These are phyloP conservation scores for Dentipellis fragilis DNA, from an alignment of 768 basidiomycete species.

Conservation along the genomic window DNA sequence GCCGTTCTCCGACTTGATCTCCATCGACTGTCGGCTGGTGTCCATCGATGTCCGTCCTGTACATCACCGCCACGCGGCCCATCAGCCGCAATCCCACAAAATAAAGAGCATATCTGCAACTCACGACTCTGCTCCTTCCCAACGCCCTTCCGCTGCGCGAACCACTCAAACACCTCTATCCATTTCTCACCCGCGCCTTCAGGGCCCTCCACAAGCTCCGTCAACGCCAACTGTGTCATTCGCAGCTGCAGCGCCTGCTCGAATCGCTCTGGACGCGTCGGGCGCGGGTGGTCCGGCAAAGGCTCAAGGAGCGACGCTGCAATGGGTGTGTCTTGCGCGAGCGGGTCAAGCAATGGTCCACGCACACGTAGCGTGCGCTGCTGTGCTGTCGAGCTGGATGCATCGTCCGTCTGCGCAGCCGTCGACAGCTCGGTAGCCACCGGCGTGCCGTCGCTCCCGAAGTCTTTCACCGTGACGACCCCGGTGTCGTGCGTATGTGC, in stretches of 20 bases:
- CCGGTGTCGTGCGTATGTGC: not conserved
- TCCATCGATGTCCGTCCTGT: slow-evolving; percentile 12
- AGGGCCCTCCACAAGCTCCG: slow-evolving; percentile 77
- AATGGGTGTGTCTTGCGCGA: slow-evolving; percentile 26
- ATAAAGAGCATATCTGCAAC: not conserved
- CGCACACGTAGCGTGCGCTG: not conserved
- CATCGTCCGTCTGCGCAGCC: not conserved
- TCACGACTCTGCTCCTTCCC: slow-evolving; percentile 13
- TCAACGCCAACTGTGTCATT: slow-evolving; percentile 75
- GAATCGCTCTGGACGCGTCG: slow-evolving; percentile 51
- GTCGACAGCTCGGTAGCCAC: not conserved
- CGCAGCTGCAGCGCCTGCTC: slow-evolving; percentile 76
- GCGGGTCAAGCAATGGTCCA: slow-evolving; percentile 20
- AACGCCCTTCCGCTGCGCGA: slow-evolving; percentile 50
- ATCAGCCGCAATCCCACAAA: not conserved
- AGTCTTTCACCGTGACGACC: not conserved
- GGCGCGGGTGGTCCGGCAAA: slow-evolving; percentile 35
- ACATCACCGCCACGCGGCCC: no score
- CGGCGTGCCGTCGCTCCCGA: not conserved
- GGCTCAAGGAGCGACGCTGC: slow-evolving; percentile 34
- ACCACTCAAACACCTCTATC: slow-evolving; percentile 81
- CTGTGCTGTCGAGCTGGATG: slow-evolving; percentile 4
- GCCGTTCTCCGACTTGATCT: slow-evolving; percentile 3
- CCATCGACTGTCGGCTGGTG: slow-evolving; percentile 5
- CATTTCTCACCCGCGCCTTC: slow-evolving; percentile 75